Evolutionary conservation across 495 filamentous ascomycete genomes (phyloP).

Genomic region (Penicillium samsonianum): DNA sequence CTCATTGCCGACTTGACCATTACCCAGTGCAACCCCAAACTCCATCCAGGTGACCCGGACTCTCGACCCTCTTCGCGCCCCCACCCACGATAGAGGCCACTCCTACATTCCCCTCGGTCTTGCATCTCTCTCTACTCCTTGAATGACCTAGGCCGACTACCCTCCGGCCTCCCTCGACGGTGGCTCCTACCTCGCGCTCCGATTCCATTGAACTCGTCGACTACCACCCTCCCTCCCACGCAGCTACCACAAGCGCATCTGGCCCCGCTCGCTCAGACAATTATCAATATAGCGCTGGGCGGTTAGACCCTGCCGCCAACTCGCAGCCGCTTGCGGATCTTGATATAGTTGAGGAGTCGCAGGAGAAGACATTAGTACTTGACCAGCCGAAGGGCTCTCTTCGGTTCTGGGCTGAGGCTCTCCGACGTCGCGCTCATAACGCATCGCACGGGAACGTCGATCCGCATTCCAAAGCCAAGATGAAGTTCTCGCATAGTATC

Average conservation of each 20-base stretch:
- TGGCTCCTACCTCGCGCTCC: slow-evolving; percentile 28
- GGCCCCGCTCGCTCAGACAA: slow-evolving; percentile 12
- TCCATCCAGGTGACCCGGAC: slow-evolving; percentile 26
- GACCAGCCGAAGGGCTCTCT: slow-evolving; percentile 29
- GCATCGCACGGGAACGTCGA: slow-evolving; percentile 23
- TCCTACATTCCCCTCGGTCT: slow-evolving; percentile 11
- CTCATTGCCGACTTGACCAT: slow-evolving; percentile 21
- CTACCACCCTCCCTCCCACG: slow-evolving; percentile 29
- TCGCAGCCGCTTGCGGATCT: slow-evolving; percentile 19
- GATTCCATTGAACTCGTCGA: slow-evolving; percentile 44
- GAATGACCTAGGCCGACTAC: slow-evolving; percentile 21
- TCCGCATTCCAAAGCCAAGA: slow-evolving; percentile 61
- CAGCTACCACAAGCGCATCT: slow-evolving; percentile 7
- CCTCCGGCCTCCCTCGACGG: slow-evolving; percentile 28
- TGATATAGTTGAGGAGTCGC: slow-evolving; percentile 5
- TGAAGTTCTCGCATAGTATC: slow-evolving; percentile 99
- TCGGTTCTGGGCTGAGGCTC: slow-evolving; percentile 44
- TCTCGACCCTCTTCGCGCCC: slow-evolving; percentile 21
- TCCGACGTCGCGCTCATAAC: slow-evolving; percentile 31
- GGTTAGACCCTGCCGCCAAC: slow-evolving; percentile 15
- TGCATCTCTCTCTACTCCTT: slow-evolving; percentile 15
- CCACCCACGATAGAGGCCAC: slow-evolving; percentile 22
- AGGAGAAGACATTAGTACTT: slow-evolving; percentile 21
- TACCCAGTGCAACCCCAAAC: slow-evolving; percentile 29
- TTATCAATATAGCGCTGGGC: slow-evolving; percentile 1